Evolutionary conservation across 805 yeast species (phyloP).

Genomic region (Teunomyces pallodes): DNA sequence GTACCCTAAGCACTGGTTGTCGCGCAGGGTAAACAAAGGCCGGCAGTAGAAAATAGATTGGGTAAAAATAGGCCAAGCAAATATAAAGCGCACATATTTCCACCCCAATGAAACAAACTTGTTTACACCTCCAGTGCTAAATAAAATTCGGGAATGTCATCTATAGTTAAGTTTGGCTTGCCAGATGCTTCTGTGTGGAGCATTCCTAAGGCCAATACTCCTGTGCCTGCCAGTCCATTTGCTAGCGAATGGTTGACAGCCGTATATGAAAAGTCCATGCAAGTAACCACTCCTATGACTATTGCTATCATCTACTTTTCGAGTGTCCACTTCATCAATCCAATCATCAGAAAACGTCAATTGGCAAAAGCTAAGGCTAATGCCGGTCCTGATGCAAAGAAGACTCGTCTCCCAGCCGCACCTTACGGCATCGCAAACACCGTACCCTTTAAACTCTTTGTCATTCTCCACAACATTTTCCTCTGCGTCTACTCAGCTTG

Average conservation of each 20-base stretch:
- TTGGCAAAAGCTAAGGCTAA: constrained; percentile 20
- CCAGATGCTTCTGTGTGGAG: constrained; percentile 32
- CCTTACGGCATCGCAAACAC: constrained; percentile 51
- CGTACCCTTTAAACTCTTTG: constrained; percentile 49
- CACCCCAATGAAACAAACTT: not conserved
- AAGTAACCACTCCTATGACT: constrained; percentile 51
- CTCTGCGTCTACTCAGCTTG: constrained; percentile 66
- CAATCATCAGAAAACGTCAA: constrained; percentile 47
- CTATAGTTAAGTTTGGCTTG: constrained; percentile 29
- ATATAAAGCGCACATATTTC: constrained; percentile 2
- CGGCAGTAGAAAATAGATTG: not conserved
- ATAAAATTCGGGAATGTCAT: constrained; percentile 4
- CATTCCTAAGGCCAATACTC: constrained; percentile 27
- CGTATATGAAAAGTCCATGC: constrained; percentile 44
- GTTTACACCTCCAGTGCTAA: not conserved
- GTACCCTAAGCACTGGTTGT: not conserved
- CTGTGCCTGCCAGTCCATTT: constrained; percentile 37
- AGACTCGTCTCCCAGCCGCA: constrained; percentile 45
- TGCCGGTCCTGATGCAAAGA: constrained; percentile 24
- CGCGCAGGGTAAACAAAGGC: not conserved
- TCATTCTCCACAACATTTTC: constrained; percentile 57
- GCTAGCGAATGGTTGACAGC: constrained; percentile 24
- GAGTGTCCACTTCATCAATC: constrained; percentile 55
- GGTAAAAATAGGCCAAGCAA: not conserved
- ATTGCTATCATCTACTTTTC: constrained; percentile 59